Evolutionary conservation across 495 filamentous ascomycete species (phyloP), one percentile per base, ranked within the genome.

Genomic region (Aspergillus sparsus): DNA sequence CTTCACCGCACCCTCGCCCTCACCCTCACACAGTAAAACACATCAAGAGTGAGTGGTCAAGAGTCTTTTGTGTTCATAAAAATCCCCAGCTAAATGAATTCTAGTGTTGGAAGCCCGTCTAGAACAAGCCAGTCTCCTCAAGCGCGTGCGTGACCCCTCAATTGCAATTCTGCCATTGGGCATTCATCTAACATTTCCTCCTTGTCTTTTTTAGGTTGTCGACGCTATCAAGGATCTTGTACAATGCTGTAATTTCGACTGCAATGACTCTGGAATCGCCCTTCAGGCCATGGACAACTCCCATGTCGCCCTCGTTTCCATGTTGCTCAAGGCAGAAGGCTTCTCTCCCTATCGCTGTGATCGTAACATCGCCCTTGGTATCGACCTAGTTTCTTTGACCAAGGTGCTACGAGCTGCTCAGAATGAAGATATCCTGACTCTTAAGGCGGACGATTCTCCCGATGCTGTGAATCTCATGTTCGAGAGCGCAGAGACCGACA

Each of bases 261-360:
- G 95, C 89, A 99, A 98, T 88, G 94, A 99, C 84, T 91, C 90
- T 62, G 94, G 94, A 53, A 93, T 99, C 74, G 92, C 92, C 53
- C 89, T 99, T 33, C 94, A 99, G 79, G 94, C 94, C 67, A 99
- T 99, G 95, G 94, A 99, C 81, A 99, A 97, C 83, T 97, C 93
- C 58, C 94, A 99, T 80, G 94, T 99, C 72, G 94, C 94, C 53
- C 89, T 99, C 49, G 94, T 98, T 39, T 96, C 94, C 58, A 98
- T 99, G 95, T 85, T 96, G 82, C 89, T 99, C 71, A 93, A 93
- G 78, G 88, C 92, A 36, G 94, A 98, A 68, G 86, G 86, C 61
- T 99, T 99, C 83, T 91, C 90, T 5, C 94, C 93, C 21, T 99
- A 91, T 83, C 93, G 94, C 68, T 99, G 95, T 81, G 94, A 99